Base-by-base conservation (phyloP, 805 yeast species). In the Candida krabiensis region DNA sequence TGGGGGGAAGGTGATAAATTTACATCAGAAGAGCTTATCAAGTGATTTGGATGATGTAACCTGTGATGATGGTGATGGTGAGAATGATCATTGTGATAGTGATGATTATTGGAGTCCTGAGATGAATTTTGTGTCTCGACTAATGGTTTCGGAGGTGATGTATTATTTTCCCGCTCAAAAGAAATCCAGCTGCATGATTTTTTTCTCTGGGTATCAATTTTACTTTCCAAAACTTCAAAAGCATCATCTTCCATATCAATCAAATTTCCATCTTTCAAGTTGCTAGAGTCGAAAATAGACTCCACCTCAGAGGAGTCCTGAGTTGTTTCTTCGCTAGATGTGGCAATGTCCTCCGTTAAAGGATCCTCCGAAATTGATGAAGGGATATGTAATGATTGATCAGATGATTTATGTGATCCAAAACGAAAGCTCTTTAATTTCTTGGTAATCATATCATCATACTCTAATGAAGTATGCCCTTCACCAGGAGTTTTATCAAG, bases 161-260 rank as follows among this genome's bases (percentile, higher is more conserved):
- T n/a, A n/a, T n/a, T n/a, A n/a, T n/a, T n/a, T n/a, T n/a, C n/a
- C n/a, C n/a, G n/a, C n/a, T n/a, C n/a, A n/a, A n/a, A n/a, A n/a
- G n/a, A n/a, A n/a, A n/a, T n/a, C 50, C 52, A 43, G 9, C 31
- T 30, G 16, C 35, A 16, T 21, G 50, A 44, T 19, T 35, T 37
- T 19, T 38, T 39, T 18, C 56, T 36, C 14, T 50, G 46, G 3
- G 15, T 12, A 18, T 52, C 43, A 11, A 52, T 42, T 28, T 44
- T 33, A 14, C 19, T 28, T 12, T 52, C 52, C 19, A 52, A 40
- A 11, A 37, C 35, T 5, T 34, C 41, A 28, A 52, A 52, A 12
- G 47, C 46, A 38, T 43, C 45, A 19, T 48, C 35, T 5, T 30
- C 27, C 8, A 13, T 21, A 16, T 31, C 43, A 19, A 29, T 4